Conservation (phyloP, 2,329 filamentous ascomycete species). For the Pseudocercospora fijiensis region DNA sequence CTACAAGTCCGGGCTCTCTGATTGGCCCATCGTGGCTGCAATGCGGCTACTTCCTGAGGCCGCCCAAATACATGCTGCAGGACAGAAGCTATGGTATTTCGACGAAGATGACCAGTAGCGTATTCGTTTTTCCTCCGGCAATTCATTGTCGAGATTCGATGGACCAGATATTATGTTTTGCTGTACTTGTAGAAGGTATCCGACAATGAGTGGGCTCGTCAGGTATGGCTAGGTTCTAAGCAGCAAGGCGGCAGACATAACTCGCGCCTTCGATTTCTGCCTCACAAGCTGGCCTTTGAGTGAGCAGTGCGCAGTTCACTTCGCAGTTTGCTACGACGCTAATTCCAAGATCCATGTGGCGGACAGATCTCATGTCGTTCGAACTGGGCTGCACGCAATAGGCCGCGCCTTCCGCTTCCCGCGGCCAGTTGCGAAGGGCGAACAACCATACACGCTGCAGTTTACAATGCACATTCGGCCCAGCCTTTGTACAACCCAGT, state of each 20-base stretch:
- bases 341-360: neutral
- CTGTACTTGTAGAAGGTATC: too few relatives aligned
- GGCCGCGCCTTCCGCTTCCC: neutral
- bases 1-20: neutral
- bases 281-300: neutral
- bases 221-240: too few relatives aligned
- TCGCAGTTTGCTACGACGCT: slow-evolving; percentile 6
- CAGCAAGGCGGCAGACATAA: too few relatives aligned
- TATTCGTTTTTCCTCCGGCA: too few relatives aligned
- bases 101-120: too few relatives aligned
- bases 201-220: too few relatives aligned
- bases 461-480: neutral
- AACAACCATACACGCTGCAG: neutral
- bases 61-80: neutral
- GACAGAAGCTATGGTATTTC: too few relatives aligned
- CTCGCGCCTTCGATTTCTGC: neutral
- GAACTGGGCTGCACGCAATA: neutral
- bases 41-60: neutral
- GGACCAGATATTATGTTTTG: too few relatives aligned
- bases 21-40: neutral
- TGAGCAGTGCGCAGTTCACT: slow-evolving; percentile 18
- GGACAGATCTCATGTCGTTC: neutral
- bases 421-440: neutral
- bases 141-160: too few relatives aligned
- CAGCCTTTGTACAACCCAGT: neutral